Base-by-base conservation (phyloP, 2,329 filamentous ascomycete species). In the Colletotrichum sp. region DNA sequence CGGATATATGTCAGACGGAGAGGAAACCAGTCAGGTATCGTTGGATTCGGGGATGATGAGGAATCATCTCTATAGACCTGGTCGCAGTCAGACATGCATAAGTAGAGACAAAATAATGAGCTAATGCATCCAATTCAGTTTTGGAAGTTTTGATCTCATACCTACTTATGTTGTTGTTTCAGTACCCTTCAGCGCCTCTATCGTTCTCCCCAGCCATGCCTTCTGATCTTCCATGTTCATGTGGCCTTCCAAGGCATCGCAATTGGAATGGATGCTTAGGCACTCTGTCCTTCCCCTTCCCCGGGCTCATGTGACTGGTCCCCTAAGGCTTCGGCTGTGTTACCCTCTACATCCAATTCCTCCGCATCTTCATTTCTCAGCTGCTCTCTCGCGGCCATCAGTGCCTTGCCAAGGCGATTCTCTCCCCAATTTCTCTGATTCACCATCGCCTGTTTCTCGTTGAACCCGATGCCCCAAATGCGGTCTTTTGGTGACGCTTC, bases 1-100 rank as follows among this genome's bases (percentile, higher is more conserved):
- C 86, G 93, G 2, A 80, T 88, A 18, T 91, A 86, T 77, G 88
- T 90, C 79, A 83, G 89, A 16, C 79, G 80, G 3, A 77, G 79
- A 18, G 55, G 73, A 21, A 59, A 63, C 24, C 28, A 16, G 12
- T 24, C 71, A 3, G 68, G 62, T 21, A 30, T 76, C 10, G 63
- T 72, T 10, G 69, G 64, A 9, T 57, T 73, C 32, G 71, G 12
- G 0, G 71, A 55, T 18, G 65, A 69, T 8, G 64, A 34, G 8
- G 62, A 60, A 39, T 16, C 10, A 21, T 24, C 69, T n/a, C 21
- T 34, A 26, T 69, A 60, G 30, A 24, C 8, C 3, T 9, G 0
- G 8, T 7, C 7, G 4, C 30, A 60, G 16, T 30, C 7, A 28
- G 15, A 3, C 7, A 13, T 64, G 13, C 32, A 39, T 28, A 26